Evolutionary conservation across 2,329 filamentous ascomycete genomes (phyloP).

Genomic region (Venturia nashicola): DNA sequence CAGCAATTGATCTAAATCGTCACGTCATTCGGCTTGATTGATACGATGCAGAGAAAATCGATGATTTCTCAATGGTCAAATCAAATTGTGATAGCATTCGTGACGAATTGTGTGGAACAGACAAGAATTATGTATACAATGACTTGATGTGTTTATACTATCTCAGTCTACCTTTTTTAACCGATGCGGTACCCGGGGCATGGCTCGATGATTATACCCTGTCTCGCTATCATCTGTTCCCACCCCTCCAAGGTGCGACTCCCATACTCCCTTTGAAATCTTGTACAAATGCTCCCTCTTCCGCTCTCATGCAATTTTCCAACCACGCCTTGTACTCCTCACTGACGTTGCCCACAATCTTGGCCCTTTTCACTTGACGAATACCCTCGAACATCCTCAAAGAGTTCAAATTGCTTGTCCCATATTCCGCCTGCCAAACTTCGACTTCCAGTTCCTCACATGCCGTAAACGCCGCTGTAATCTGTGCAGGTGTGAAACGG

Average conservation of each 20-base stretch:
- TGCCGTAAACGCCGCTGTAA: constrained; percentile 31
- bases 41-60: background rate
- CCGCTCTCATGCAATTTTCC: constrained; percentile 13
- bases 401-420: constrained; percentile 27
- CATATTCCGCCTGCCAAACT: constrained; percentile 34
- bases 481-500: constrained; percentile 28
- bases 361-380: constrained; percentile 31
- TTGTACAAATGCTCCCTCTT: background rate
- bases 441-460: constrained; percentile 36
- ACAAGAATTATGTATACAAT: background rate
- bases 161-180: too few relatives aligned
- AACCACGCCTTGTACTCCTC: constrained; percentile 31
- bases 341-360: constrained; percentile 30
- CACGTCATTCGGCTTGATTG: background rate
- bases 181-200: too few relatives aligned
- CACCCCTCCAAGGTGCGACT: background rate
- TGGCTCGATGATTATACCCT: background rate
- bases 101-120: background rate
- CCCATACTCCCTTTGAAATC: background rate
- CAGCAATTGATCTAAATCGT: constrained; percentile 74
- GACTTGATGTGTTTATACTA: background rate
- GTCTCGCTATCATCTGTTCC: background rate
- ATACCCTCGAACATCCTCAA: constrained; percentile 34
- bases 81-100: background rate
- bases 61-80: background rate